Base-by-base conservation (phyloP, 192 early-diverging fungal genomes). In the Diversispora epigaea region DNA sequence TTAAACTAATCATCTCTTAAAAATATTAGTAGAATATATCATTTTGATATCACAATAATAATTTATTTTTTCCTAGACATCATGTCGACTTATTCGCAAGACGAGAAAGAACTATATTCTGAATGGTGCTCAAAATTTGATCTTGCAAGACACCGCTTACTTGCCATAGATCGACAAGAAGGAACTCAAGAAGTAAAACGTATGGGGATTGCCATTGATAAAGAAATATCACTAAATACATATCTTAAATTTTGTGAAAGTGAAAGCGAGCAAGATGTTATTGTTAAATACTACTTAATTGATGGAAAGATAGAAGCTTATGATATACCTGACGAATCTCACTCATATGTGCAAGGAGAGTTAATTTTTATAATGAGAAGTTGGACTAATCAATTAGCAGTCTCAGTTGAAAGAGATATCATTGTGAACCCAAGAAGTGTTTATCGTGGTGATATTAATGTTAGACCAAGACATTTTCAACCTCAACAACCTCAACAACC, bases 271-370 rank as follows among this genome's bases (percentile, higher is more conserved):
- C 52, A 50, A 55, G 56, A 40, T 7, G 39, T 71, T 17, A 45
- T 54, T 71, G 69, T 43, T 56, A 71, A 71, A 55, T 71, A 55
- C 54, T 54, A 45, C 56, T 57, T 71, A 57, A 43, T 71, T 21
- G 69, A 56, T n/a, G 25, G 52, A 43, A 44, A 55, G n/a, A n/a
- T n/a, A n/a, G n/a, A n/a, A n/a, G n/a, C n/a, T n/a, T n/a, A n/a
- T n/a, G n/a, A n/a, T n/a, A 43, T 71, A 17, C 4, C 40, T 71
- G 0, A 56, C 40, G 39, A 71, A 7, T 15, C 32, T 49, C 54
- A 71, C 21, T 4, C n/a, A 69, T 11, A 32, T 1, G 47, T 69
- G 25, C 54, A 71, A 71, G 6, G 0, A 71, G 22, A 43, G 21
- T 71, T 71, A 46, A 12, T 41, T 56, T 0, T 0, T 54, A 57